Base-by-base conservation (phyloP, 768 basidiomycete genomes). In the Gloeophyllum trabeum region DNA sequence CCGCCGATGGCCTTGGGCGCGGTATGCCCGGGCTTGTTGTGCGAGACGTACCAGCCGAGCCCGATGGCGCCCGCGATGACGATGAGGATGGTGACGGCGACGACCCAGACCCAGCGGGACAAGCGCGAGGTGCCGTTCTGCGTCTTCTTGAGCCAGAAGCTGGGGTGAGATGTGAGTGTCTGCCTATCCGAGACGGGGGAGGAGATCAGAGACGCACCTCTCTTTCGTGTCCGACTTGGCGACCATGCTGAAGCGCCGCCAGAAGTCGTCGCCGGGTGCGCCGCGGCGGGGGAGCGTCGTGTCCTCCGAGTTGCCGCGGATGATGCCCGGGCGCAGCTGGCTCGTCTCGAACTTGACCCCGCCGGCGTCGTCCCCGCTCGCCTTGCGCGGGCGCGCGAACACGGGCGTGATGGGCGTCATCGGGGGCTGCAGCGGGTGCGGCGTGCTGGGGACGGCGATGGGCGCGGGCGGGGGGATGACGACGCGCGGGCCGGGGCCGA, bases 211-310 rank as follows among this genome's bases (percentile, higher is more conserved):
- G 22, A 48, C 50, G 16, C 41, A 67, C 70, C 61, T 65, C 58
- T 70, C 67, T 51, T 75, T 76, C 46, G 64, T 68, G 49, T 82
- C 77, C 45, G 79, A 76, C 54, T 76, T 83, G 6, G 76, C 85
- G 47, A 89, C 77, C 67, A 88, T 86, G 46, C 81, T 84, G 61
- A 89, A 90, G 28, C 87, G 69, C 46, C 82, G 68, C 87, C 87
- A 90, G 61, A 90, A 89, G 51, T 88, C 81, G 51, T 89, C 85
- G 1, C 84, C 83, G 39, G 70, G 75, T 55, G 84, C 76, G 2
- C 84, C 82, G 35, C 82, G 71, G 30, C 65, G 66, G 1, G 83
- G 79, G 5, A 88, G 56, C 2, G 83, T 54, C 2, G 76, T 73
- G 32, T 79, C 82, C 56, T 89, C 86, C 1, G 65, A 65, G 39